Percentiles rank a stretch among this genome's conserved stretches.
Evolutionary conservation across 768 basidiomycete species (phyloP).

Genomic region (Rhizopogon roseolus): DNA sequence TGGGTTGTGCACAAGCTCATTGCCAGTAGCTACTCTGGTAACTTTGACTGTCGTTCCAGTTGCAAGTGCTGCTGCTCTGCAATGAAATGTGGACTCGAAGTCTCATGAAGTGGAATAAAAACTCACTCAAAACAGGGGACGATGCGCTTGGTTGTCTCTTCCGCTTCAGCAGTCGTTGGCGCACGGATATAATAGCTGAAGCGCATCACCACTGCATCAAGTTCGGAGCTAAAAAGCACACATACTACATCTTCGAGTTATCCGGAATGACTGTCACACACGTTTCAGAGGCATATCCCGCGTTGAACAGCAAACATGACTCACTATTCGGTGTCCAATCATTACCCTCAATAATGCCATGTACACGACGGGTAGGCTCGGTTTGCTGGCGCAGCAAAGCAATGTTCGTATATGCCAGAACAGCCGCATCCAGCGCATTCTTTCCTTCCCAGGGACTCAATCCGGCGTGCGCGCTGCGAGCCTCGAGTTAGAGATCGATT

Average conservation of each 20-base stretch:
- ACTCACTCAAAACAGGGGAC: slow-evolving; percentile 69
- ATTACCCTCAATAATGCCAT: slow-evolving; percentile 72
- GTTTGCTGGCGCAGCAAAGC: slow-evolving; percentile 80
- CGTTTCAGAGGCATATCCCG: background rate
- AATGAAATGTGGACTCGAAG: background rate
- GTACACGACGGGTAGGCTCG: slow-evolving; percentile 70
- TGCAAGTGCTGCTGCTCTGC: slow-evolving; percentile 62
- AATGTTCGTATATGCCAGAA: slow-evolving; percentile 76
- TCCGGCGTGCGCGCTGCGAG: slow-evolving; percentile 67
- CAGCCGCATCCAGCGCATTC: slow-evolving; percentile 85
- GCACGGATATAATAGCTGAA: slow-evolving; percentile 70
- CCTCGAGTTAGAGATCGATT: background rate
- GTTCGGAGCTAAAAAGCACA: background rate
- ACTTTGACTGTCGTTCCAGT: slow-evolving; percentile 57
- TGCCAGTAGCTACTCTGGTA: slow-evolving; percentile 27
- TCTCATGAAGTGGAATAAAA: background rate
- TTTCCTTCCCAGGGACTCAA: slow-evolving; percentile 81
- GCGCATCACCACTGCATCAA: background rate
- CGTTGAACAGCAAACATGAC: slow-evolving; percentile 11
- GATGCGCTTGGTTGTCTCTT: slow-evolving; percentile 54
- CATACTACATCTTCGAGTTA: slow-evolving; percentile 67
- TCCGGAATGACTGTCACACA: slow-evolving; percentile 69
- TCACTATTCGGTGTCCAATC: slow-evolving; percentile 73
- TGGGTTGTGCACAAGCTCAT: slow-evolving; percentile 66
- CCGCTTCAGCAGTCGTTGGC: slow-evolving; percentile 56